Base-by-base conservation (phyloP, 768 basidiomycete species). In the Rhodotorula graminis region DNA sequence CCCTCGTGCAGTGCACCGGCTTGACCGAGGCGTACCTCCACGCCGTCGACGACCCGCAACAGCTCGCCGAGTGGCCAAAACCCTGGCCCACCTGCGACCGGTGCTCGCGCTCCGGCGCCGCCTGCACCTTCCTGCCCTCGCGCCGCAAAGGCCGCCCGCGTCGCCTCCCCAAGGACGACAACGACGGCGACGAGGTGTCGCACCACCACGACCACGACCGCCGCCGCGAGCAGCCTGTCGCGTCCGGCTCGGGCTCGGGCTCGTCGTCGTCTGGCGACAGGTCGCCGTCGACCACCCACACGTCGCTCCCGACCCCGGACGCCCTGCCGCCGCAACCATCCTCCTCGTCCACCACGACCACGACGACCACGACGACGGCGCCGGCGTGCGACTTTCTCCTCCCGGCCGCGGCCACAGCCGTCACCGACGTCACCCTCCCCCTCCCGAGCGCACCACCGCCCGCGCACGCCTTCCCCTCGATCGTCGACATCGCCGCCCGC, bases 21-120 rank as follows among this genome's bases (percentile, higher is more conserved):
- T 40, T 69, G 31, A 29, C 14, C 31, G 68, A 69, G n/a, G 61
- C 49, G 4, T 69, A 64, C 47, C 56, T 69, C 25, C 68, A 64
- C 33, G 29, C 27, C n/a, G 25, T 64, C 37, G 62, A 69, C 12
- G 61, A 58, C n/a, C 49, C 50, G 55, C 47, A 56, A 14, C 11
- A 31, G 47, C 46, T 23, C 16, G 59, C 64, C 2, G 40, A 5
- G 19, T 56, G 42, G 46, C 31, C 2, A 31, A 23, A 11, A 46
- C 61, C 62, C 61, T 33, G 0, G 10, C 18, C 31, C 14, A 23
- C 37, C 27, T 71, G 70, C 47, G 10, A 23, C 9, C 52, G 70
- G 19, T 71, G 70, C 61, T 2, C 27, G 15, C 50, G 52, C 46
- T 14, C 25, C 4, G 29, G 50, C 18, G 15, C 10, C 0, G 49